Percentiles rank a stretch among this genome's conserved stretches.
phyloP scores from a whole-genome alignment of 2,329 filamentous ascomycete species.

The Raffaelea albimanens region DNA sequence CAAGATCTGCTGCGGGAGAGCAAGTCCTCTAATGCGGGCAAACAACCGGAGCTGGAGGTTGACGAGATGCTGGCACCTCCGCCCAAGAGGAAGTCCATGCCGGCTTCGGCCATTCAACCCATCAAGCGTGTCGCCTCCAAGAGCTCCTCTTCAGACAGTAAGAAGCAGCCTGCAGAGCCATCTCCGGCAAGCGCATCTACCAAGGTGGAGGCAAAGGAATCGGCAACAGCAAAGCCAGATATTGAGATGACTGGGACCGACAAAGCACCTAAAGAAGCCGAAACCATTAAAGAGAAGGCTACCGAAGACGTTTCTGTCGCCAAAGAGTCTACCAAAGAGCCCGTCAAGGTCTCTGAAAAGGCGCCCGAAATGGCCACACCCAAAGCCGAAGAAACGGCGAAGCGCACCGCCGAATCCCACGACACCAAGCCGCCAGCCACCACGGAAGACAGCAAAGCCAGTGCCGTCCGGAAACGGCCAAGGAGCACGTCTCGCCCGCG shows the following conservation, averaged over 20 bases:
- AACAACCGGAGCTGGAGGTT: conserved; percentile 45
- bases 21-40: conserved; percentile 32
- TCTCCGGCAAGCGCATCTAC: background rate
- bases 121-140: conserved; percentile 39
- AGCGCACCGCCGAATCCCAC: conserved; percentile 4
- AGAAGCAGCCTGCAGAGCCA: conserved; percentile 20
- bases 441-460: background rate
- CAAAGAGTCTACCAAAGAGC: conserved; percentile 25
- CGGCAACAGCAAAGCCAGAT: background rate
- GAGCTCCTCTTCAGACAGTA: conserved; percentile 28
- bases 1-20: conserved; percentile 51
- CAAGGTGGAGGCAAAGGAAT: conserved; percentile 10
- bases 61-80: conserved; percentile 47
- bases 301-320: background rate
- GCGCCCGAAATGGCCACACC: no score
- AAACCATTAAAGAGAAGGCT: conserved; percentile 21
- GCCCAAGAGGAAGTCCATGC: conserved; percentile 41
- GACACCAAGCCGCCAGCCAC: background rate
- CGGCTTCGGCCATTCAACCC: conserved; percentile 50
- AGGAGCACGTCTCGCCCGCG: conserved; percentile 20
- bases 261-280: background rate
- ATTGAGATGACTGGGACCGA: background rate
- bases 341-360: no score
- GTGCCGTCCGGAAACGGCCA: conserved; percentile 7
- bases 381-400: conserved; percentile 15